These are phyloP conservation scores for Citrus trifoliata DNA, from an alignment of 345 rosid species.

Conservation along the genomic window DNA sequence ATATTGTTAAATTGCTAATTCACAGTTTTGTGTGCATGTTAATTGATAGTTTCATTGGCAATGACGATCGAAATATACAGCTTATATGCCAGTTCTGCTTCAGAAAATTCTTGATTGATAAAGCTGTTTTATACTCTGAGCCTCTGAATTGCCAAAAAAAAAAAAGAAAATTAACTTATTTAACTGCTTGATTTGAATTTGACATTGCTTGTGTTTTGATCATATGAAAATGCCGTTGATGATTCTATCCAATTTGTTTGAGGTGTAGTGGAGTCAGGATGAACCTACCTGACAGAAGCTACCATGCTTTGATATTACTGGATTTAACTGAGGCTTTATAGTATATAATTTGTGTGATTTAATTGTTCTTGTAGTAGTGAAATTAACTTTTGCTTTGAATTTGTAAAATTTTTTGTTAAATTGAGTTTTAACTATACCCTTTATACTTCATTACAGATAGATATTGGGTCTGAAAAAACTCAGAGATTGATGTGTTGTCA, in stretches of 20 bases:
- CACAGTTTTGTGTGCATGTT: neutral
- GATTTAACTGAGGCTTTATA: constrained; percentile 43
- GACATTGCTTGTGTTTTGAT: too few species aligned
- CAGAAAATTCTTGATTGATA: constrained; percentile 89
- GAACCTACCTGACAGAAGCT: constrained; percentile 60
- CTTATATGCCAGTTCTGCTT: constrained; percentile 93
- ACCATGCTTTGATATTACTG: constrained; percentile 31
- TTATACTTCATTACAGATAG: neutral
- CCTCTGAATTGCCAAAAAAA: neutral
- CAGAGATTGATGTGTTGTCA: constrained; percentile 52
- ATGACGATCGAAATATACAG: constrained; percentile 58
- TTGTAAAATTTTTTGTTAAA: neutral
- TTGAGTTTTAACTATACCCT: constrained; percentile 56
- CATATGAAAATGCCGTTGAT: constrained; percentile 24
- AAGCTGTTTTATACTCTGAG: constrained; percentile 69
- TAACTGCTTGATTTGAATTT: neutral
- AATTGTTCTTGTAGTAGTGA: neutral
- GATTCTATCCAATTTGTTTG: constrained; percentile 36
- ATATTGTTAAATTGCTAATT: too few species aligned
- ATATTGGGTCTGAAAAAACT: constrained; percentile 55
- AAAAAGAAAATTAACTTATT: too few species aligned
- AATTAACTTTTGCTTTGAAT: neutral
- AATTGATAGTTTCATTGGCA: constrained; percentile 18
- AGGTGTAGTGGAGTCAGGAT: constrained; percentile 54
- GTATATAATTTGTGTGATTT: neutral